phyloP scores from a whole-genome alignment of 306 rosid genomes.

The Rosa chinensis region DNA sequence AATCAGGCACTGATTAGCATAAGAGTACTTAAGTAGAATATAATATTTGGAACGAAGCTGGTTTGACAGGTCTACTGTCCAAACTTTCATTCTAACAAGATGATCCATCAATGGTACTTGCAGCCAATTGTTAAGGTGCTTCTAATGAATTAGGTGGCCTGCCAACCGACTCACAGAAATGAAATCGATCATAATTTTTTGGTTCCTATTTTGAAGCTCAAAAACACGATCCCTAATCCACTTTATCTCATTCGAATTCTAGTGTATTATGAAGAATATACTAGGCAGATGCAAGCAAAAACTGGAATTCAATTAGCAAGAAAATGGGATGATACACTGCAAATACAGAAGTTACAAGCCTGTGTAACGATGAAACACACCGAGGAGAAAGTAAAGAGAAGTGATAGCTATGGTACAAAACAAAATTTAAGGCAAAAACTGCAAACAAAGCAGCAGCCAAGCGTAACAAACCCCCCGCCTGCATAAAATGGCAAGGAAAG shows the following conservation, averaged over 20 bases:
- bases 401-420: slow-evolving; percentile 4
- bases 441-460: slow-evolving; percentile 12
- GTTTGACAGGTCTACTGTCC: slow-evolving; percentile 32
- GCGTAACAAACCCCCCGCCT: not conserved
- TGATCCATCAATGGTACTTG: not conserved
- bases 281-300: not conserved
- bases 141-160: slow-evolving; percentile 47
- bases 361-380: not conserved
- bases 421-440: slow-evolving; percentile 5
- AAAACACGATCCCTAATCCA: not conserved
- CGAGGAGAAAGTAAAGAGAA: not conserved
- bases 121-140: slow-evolving; percentile 9
- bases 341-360: slow-evolving; percentile 14
- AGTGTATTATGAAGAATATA: not conserved
- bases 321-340: slow-evolving; percentile 11
- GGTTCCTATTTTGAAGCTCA: not conserved
- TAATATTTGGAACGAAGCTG: slow-evolving; percentile 37
- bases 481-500: not conserved
- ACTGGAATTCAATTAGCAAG: not conserved
- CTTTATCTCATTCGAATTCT: not conserved
- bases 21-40: slow-evolving; percentile 4
- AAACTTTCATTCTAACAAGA: slow-evolving; percentile 8
- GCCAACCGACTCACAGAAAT: slow-evolving; percentile 39
- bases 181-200: not conserved
- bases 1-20: slow-evolving; percentile 40